Conservation (phyloP, 192 early-diverging fungal genomes). For the Blastocladiella britannica region DNA sequence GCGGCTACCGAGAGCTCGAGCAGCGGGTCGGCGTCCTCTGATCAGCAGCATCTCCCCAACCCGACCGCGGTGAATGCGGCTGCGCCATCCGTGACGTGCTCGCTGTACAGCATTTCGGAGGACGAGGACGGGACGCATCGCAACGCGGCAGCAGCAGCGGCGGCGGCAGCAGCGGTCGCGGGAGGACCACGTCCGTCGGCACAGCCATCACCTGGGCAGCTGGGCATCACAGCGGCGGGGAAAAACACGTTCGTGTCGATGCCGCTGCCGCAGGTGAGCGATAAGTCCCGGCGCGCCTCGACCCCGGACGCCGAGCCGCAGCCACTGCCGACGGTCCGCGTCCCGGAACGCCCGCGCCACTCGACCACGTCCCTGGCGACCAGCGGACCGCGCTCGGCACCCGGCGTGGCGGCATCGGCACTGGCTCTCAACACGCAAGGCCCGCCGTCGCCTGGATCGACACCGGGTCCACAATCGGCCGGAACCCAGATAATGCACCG, state of each 20-base stretch:
- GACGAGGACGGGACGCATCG: background rate
- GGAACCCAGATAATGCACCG: too few relatives aligned
- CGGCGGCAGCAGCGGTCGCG: background rate
- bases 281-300: background rate
- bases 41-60: too few relatives aligned
- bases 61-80: background rate
- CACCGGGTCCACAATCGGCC: background rate
- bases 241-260: background rate
- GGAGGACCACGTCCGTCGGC: too few relatives aligned
- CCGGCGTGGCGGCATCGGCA: background rate
- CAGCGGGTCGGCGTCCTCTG: too few relatives aligned
- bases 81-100: background rate
- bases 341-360: background rate
- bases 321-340: too few relatives aligned
- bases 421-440: background rate
- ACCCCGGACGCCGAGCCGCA: background rate
- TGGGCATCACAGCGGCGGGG: conserved; percentile 1
- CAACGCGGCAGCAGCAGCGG: background rate
- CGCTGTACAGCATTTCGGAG: background rate
- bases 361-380: background rate
- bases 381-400: background rate
- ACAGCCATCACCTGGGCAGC: too few relatives aligned
- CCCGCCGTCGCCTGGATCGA: background rate
- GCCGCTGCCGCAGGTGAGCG: background rate
- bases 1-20: too few relatives aligned